Base-by-base conservation (phyloP, 2,329 filamentous ascomycete species). In the Beauveria caledonica region DNA sequence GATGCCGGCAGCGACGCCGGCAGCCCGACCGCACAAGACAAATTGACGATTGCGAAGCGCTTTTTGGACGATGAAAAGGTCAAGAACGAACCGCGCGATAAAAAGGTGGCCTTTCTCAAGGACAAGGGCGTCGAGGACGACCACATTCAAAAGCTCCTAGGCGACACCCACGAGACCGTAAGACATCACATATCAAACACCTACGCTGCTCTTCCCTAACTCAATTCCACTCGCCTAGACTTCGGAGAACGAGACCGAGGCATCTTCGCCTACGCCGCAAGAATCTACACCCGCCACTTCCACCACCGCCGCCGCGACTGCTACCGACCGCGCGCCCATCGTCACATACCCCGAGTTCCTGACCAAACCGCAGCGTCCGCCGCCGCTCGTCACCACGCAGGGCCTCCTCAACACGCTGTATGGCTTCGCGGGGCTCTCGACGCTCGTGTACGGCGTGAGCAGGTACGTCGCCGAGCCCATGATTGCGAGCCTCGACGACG, bases 51-150 rank as follows among this genome's bases (percentile, higher is more conserved):
- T 69, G 91, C 92, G 29, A 80, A 82, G 48, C 83, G 79, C 58
- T 97, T 96, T 69, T 80, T 97, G 4, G 78, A 89, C 55, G 87
- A 95, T 62, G 85, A 89, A 8, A 78, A 80, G 21, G 89, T 96
- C 61, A 84, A 82, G 62, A 77, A 87, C 72, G 85, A 87, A 39
- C 79, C 87, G 0, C 79, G 80, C 49, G 87, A 90, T 60, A 86
- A 85, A 73, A 96, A 96, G 76, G 77, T 82, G 21, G 81, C 83
- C 8, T 96, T 96, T 66, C 76, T 97, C 1, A 81, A 86, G 68
- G 84, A 83, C 55, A 97, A 97, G 71, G 90, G 90, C 3, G 76
- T 96, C 8, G 76, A 75, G 3, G 76, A 81, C 5, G 78, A 80
- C 36, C 85, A 93, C 63, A 90, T 96, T 63, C 77, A 89, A 65